Base-by-base conservation (phyloP, 306 rosid species). In the Trichosanthes truncata region DNA sequence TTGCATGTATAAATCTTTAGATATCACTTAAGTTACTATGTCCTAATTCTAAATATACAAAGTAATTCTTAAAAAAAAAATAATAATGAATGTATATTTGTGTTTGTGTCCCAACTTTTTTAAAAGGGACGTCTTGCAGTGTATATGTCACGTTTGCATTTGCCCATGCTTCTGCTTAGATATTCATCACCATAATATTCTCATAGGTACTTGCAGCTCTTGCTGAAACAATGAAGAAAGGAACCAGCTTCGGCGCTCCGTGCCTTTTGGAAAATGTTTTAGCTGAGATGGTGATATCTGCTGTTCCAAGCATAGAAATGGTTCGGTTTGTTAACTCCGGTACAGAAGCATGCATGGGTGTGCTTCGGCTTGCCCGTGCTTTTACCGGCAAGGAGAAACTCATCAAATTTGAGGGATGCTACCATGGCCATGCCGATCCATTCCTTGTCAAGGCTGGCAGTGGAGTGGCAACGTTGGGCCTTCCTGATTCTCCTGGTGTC, bases 191-290 rank as follows among this genome's bases (percentile, higher is more conserved):
- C 80, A 80, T 41, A 51, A 53, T 82, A 46, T 78, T 17, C 80
- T 77, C 75, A 15, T 89, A 95, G 99, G 97, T 95, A 71, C 97
- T 95, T 80, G 96, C 98, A n/a, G 96, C 96, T 79, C 86, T 95
- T 17, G 79, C 85, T 74, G 96, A 91, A 84, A 95, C 97, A 51
- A 95, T 95, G 97, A 93, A 90, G 79, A 95, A 95, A 82, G 99
- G 99, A 82, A 95, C 99, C 55, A 95, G 99, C 90, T 93, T 95
- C 72, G 99, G 99, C 12, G 97, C 99, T 9, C 99, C 98, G 73
- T 93, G 99, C 78, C 89, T 91, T 80, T 85, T 91, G n/a, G 98
- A 95, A 80, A 95, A 91, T 75, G 83, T 80, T 68, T 83, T 89
- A 33, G 99, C 98, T 0, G 87, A 95, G 88, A 85, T 89, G 91